Conservation (phyloP, 1,284 basidiomycete genomes). For the Ustilago sp. region DNA sequence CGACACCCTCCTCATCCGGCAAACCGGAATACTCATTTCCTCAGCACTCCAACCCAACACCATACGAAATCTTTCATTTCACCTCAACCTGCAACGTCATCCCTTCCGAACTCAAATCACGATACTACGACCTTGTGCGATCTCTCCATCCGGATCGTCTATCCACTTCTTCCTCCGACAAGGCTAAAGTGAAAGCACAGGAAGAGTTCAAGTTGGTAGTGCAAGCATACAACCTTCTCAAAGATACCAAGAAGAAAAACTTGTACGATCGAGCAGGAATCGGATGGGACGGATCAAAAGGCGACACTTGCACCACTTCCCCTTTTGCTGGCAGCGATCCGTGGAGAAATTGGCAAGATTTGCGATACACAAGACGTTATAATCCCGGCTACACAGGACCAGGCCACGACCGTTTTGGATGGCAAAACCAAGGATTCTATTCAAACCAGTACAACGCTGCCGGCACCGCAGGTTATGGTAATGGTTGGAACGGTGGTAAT, state of each 20-base stretch:
- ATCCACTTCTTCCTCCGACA: constrained; percentile 5
- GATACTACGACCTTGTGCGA: constrained; percentile 66
- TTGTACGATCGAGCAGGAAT: constrained; percentile 46
- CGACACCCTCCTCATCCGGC: neutral
- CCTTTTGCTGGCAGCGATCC: neutral
- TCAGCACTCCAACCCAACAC: constrained; percentile 41
- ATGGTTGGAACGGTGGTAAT: constrained; percentile 43
- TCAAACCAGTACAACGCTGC: constrained; percentile 20
- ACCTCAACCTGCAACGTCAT: constrained; percentile 24
- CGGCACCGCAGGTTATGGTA: neutral
- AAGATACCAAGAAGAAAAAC: constrained; percentile 29
- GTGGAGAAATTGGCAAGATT: constrained; percentile 30
- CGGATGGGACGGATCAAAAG: constrained; percentile 42
- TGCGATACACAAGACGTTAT: constrained; percentile 25
- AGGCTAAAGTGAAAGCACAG: constrained; percentile 30
- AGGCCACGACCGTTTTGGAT: constrained; percentile 43
- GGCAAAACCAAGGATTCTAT: constrained; percentile 40
- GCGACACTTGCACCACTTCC: neutral
- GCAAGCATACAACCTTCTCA: constrained; percentile 56
- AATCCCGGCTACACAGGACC: constrained; percentile 4
- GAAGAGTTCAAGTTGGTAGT: constrained; percentile 57
- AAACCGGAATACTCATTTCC: constrained; percentile 15
- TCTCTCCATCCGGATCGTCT: constrained; percentile 60
- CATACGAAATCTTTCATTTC: constrained; percentile 67
- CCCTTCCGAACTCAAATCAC: constrained; percentile 50